Evolutionary conservation across 2,329 filamentous ascomycete genomes (phyloP).

Genomic region (Diaporthe destruens): DNA sequence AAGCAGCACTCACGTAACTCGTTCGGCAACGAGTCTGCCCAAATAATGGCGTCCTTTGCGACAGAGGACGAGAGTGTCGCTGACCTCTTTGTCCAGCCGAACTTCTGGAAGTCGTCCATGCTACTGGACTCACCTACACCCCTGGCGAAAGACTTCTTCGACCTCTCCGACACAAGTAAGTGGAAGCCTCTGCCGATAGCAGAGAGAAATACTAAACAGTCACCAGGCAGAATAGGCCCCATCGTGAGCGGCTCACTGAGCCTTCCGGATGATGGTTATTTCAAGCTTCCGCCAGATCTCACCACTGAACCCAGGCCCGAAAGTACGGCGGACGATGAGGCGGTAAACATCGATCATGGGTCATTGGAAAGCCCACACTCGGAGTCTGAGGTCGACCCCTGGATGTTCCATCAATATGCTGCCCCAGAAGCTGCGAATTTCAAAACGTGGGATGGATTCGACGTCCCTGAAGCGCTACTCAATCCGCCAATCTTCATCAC

Average conservation of each 20-base stretch:
- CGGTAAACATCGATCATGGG: slow-evolving; percentile 7
- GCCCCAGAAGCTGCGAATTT: slow-evolving; percentile 56
- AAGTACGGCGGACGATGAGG: slow-evolving; percentile 13
- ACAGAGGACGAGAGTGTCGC: slow-evolving; percentile 60
- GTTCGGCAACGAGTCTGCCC: too few species aligned
- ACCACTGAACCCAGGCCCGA: slow-evolving; percentile 16
- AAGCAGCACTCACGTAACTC: neutral
- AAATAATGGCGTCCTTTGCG: slow-evolving; percentile 39
- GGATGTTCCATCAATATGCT: slow-evolving; percentile 58
- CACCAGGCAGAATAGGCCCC: slow-evolving; percentile 33
- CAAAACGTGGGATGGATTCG: slow-evolving; percentile 79
- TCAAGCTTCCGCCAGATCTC: slow-evolving; percentile 55
- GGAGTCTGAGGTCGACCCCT: slow-evolving; percentile 56
- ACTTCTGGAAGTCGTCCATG: slow-evolving; percentile 69
- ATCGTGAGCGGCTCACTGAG: slow-evolving; percentile 4
- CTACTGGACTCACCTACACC: slow-evolving; percentile 55
- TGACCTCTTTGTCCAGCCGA: slow-evolving; percentile 73
- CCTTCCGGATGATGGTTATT: slow-evolving; percentile 27
- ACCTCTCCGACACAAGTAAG: slow-evolving; percentile 53
- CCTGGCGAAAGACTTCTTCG: slow-evolving; percentile 56
- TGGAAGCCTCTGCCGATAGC: neutral
- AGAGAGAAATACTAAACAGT: neutral
- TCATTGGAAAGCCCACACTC: slow-evolving; percentile 24
- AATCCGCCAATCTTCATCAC: slow-evolving; percentile 67
- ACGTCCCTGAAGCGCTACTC: slow-evolving; percentile 55